phyloP scores from a whole-genome alignment of 495 filamentous ascomycete species.

The Parmelia sp. region DNA sequence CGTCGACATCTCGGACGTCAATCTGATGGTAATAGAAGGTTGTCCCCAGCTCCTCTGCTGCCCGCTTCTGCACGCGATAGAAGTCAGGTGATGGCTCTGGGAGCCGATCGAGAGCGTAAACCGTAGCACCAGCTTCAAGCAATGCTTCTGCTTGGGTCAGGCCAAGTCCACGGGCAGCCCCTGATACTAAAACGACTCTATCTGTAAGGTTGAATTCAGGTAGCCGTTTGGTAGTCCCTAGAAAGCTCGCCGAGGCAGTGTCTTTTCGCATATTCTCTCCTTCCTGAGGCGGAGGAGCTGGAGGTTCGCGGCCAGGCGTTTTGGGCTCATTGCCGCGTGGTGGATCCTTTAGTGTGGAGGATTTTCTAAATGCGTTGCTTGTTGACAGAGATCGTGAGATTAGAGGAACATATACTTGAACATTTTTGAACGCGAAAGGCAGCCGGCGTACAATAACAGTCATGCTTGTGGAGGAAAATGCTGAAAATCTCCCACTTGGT shows the following conservation, averaged over 20 bases:
- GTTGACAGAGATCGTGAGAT: slow-evolving; percentile 5
- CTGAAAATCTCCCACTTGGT: background rate
- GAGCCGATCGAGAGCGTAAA: slow-evolving; percentile 39
- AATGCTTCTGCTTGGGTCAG: slow-evolving; percentile 72
- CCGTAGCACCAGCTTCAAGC: slow-evolving; percentile 70
- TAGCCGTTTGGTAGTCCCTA: slow-evolving; percentile 40
- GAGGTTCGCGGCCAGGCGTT: slow-evolving; percentile 20
- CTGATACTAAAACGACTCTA: slow-evolving; percentile 73
- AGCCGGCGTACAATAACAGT: slow-evolving; percentile 4
- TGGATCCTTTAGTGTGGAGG: slow-evolving; percentile 20
- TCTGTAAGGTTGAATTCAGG: slow-evolving; percentile 74
- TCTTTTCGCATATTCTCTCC: slow-evolving; percentile 17
- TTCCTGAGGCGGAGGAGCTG: slow-evolving; percentile 22
- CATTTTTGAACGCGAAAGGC: background rate
- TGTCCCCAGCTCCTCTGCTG: slow-evolving; percentile 58
- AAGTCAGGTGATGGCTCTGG: slow-evolving; percentile 52
- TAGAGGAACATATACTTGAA: background rate
- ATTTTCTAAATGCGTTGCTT: background rate
- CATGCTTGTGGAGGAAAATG: background rate
- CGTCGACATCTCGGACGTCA: slow-evolving; percentile 71
- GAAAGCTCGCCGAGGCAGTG: slow-evolving; percentile 19
- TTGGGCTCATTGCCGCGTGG: slow-evolving; percentile 23
- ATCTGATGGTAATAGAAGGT: slow-evolving; percentile 72
- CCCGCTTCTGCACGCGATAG: slow-evolving; percentile 55
- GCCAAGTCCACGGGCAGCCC: slow-evolving; percentile 72